Conservation (phyloP, 306 rosid species). For the Hippophae tibetana region DNA sequence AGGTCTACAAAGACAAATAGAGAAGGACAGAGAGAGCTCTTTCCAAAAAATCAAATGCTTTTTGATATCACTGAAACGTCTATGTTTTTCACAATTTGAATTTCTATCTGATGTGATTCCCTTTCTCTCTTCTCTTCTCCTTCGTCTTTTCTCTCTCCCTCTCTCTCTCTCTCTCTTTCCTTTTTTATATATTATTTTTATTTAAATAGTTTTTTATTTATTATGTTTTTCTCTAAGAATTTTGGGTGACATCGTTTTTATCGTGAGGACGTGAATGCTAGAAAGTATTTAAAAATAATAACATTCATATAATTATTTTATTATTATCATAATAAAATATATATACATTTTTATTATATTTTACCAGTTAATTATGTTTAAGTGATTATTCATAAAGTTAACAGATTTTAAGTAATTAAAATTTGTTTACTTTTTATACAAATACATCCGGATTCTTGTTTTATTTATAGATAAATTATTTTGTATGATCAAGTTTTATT, state of each 20-base stretch:
- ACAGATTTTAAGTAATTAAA: no score
- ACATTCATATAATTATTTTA: no score
- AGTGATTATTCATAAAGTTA: no score
- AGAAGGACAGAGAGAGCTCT: constrained; percentile 8
- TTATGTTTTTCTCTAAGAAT: not conserved
- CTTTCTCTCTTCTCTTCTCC: not conserved
- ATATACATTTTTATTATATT: no score
- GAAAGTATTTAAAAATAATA: not conserved
- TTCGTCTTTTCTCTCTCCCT: constrained; percentile 24
- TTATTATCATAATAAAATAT: no score
- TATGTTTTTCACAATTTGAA: not conserved
- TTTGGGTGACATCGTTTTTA: constrained; percentile 21
- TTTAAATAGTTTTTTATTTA: not conserved
- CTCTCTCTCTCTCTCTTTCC: not conserved
- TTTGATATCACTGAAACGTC: constrained; percentile 5
- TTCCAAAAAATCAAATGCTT: constrained; percentile 14
- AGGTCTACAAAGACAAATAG: constrained; percentile 4
- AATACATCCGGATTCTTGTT: no score
- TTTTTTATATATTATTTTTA: constrained; percentile 1
- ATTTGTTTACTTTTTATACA: no score
- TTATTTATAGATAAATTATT: no score
- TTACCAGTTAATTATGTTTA: no score
- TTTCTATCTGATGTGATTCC: not conserved
- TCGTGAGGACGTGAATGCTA: constrained; percentile 15
- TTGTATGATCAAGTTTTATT: no score